Percentiles rank a stretch among this genome's conserved stretches.
Evolutionary conservation across 192 early-diverging fungal genomes (phyloP).

Genomic region (Gamsiella multidivaricata): DNA sequence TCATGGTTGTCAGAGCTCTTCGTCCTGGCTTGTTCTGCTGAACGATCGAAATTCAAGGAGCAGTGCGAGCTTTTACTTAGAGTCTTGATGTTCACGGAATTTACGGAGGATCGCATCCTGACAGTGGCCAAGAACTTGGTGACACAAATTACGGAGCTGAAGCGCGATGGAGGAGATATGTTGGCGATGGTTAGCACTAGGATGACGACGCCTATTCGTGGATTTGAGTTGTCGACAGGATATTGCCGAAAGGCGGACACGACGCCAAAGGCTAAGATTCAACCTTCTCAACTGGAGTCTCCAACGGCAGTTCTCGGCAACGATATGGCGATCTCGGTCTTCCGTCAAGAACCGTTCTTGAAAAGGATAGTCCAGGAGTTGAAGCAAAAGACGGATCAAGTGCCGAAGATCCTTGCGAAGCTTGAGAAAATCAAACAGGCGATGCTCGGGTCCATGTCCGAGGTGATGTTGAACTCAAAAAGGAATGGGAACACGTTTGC

Average conservation of each 20-base stretch:
- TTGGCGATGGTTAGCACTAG: slow-evolving; percentile 58
- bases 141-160: slow-evolving; percentile 70
- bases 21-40: slow-evolving; percentile 57
- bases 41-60: slow-evolving; percentile 42
- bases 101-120: slow-evolving; percentile 76
- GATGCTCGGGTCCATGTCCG: slow-evolving; percentile 37
- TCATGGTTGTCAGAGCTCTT: slow-evolving; percentile 70
- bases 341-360: slow-evolving; percentile 76
- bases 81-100: slow-evolving; percentile 71
- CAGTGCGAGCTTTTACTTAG: slow-evolving; percentile 62
- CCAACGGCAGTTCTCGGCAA: slow-evolving; percentile 57
- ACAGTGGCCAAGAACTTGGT: slow-evolving; percentile 76
- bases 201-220: slow-evolving; percentile 54
- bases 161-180: slow-evolving; percentile 72
- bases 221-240: slow-evolving; percentile 44
- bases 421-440: slow-evolving; percentile 44
- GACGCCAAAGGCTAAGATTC: background rate
- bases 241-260: slow-evolving; percentile 33
- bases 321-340: slow-evolving; percentile 70
- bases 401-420: slow-evolving; percentile 30
- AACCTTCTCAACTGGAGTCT: slow-evolving; percentile 30
- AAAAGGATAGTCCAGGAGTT: slow-evolving; percentile 58
- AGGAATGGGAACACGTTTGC: slow-evolving; percentile 40
- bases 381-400: slow-evolving; percentile 56
- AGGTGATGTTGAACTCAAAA: slow-evolving; percentile 36